Evolutionary conservation across 768 basidiomycete genomes (phyloP), one percentile per base, ranked within the genome.

Genomic region (Termitomyces sp.): DNA sequence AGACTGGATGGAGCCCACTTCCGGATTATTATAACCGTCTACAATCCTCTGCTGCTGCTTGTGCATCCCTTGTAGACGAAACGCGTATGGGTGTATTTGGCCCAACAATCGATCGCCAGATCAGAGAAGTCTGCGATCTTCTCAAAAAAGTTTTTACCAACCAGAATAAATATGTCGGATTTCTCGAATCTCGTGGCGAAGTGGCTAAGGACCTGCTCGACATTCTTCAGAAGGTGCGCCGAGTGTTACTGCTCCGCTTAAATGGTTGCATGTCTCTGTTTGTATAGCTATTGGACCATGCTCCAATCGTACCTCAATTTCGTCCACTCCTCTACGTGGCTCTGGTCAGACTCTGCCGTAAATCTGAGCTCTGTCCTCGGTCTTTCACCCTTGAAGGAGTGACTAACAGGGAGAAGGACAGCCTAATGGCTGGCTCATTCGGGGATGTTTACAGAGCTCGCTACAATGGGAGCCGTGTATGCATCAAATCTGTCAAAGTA

Each of bases 361-460:
- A 50, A 55, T 68, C 70, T 5, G 60, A 63, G 10, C 62, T 67
- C 5, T 66, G 66, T 47, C 73, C 73, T 14, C 60, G 61, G 4
- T 68, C 67, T 36, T 66, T 71, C 40, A 30, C 48, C 3, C 52
- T 67, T 28, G 24, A 32, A 20, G 57, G 55, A 26, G 58, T 62
- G 41, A 43, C 30, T 13, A 2, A 41, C 22, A 35, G 2, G 5
- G 28, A 32, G 0, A 52, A 58, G 0, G 45, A 55, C 2, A 38
- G 59, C 3, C 56, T 57, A 10, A 52, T 62, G 2, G 41, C 55
- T 9, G 71, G 71, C 1, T 52, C 61, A 13, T 71, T 67, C 43
- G 66, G 68, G 6, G 71, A 71, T 30, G 62, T 72, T 8, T 67
- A 67, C 58, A 63, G 56, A 56, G 68, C 66, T 1, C 9, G 32